Evolutionary conservation across 441 rosid species (phyloP), one percentile per base, ranked within the genome.

Genomic region (Populus tomentosa): DNA sequence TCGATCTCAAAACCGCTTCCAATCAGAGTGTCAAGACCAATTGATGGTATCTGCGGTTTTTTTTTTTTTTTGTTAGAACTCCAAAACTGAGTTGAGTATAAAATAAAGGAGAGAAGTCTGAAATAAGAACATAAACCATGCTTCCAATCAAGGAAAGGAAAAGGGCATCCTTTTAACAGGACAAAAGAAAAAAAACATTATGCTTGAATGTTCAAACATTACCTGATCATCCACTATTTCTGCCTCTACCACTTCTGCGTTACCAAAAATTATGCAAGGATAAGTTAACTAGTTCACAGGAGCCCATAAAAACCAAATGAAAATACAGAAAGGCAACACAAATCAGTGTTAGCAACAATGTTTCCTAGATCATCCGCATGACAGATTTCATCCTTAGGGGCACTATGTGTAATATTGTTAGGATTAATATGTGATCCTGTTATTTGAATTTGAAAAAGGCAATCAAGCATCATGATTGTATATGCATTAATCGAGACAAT

Each of bases 301-400:
- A 59, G 14, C 1, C 76, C 59, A 26, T 10, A 40, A 76, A 73
- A 46, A 66, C 3, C 4, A 8, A 76, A 78, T 6, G 10, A 66
- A 78, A 70, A 69, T 21, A 1, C n/a, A 68, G 28, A 23, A 63
- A 70, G 46, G 70, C 32, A 46, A 42, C 86, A 95, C 99, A 98
- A 40, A 77, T 93, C 88, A 32, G 94, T 94, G n/a, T 88, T 89
- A 86, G 98, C 99, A 87, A 78, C 69, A 84, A 95, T 87, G 97
- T 93, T 95, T 93, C 98, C 98, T 97, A 93, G 97, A 97, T 95
- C 98, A 72, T 98, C 98, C 93, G 96, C 98, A 90, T 92, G 98
- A 75, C 96, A 94, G 85, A 87, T 67, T 89, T 95, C 85, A 69
- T 93, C 98, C 75, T 85, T 83, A 75, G 98, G 98, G 89, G 94